A percentile compares a stretch with the other conserved stretches of the same genome.
phyloP scores from a whole-genome alignment of 2,329 filamentous ascomycete genomes.

The Seiridium cupressi region DNA sequence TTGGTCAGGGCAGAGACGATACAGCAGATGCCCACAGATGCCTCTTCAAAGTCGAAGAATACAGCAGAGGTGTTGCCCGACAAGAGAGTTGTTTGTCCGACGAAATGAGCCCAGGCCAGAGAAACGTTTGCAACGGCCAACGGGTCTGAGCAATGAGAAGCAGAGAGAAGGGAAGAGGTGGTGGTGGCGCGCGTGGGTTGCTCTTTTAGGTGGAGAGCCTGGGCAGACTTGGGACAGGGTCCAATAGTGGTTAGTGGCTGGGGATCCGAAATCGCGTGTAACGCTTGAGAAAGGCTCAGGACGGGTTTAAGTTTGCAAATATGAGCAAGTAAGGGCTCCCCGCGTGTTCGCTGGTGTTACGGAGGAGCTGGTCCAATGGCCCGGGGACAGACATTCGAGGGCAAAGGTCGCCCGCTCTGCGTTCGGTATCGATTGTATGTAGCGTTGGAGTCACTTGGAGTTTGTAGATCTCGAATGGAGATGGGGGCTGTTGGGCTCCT shows the following conservation, averaged over 20 bases:
- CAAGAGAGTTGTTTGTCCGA: background rate
- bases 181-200: slow-evolving; percentile 10
- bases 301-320: too few species aligned
- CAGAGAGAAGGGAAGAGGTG: slow-evolving; percentile 3
- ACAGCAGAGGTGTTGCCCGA: background rate
- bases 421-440: background rate
- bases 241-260: slow-evolving; percentile 8
- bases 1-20: too few species aligned
- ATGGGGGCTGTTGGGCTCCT: background rate
- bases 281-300: background rate
- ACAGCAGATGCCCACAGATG: too few species aligned
- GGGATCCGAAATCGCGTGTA: background rate
- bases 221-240: slow-evolving; percentile 3
- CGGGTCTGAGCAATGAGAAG: background rate
- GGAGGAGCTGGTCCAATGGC: background rate
- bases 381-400: background rate
- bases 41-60: too few species aligned
- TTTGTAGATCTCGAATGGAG: background rate
- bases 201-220: slow-evolving; percentile 6
- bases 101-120: background rate
- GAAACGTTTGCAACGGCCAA: background rate
- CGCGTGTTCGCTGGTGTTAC: too few species aligned
- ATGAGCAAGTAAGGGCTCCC: too few species aligned
- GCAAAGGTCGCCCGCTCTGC: background rate
- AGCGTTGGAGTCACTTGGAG: background rate